A percentile compares a stretch with the other conserved stretches of the same genome.
Evolutionary conservation across 139 green algal genomes (phyloP).

Genomic region (Picochlorum sp.): DNA sequence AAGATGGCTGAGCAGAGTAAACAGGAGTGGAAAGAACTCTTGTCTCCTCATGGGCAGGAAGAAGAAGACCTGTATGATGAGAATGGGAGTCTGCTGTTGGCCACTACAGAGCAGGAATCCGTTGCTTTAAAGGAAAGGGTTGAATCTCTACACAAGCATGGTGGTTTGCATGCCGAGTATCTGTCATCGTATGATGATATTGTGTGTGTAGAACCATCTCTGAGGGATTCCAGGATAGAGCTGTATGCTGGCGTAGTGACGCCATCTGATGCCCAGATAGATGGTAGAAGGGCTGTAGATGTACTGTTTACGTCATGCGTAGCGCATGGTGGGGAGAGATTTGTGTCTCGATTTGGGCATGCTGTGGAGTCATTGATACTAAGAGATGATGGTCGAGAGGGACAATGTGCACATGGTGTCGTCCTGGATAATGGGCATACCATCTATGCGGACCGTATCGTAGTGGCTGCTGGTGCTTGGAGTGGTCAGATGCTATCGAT

Average conservation of each 20-base stretch:
- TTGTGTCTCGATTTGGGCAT: background rate
- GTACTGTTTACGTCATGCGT: slow-evolving; percentile 40
- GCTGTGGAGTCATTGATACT: background rate
- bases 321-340: background rate
- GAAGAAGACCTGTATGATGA: slow-evolving; percentile 13
- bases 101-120: slow-evolving; percentile 30
- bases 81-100: slow-evolving; percentile 51
- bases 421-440: slow-evolving; percentile 16
- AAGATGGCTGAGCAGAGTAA: slow-evolving; percentile 38
- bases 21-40: slow-evolving; percentile 34
- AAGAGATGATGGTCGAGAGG: background rate
- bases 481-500: slow-evolving; percentile 25
- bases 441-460: slow-evolving; percentile 26
- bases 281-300: slow-evolving; percentile 39
- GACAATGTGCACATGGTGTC: slow-evolving; percentile 1
- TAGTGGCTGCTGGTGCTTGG: slow-evolving; percentile 64
- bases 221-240: slow-evolving; percentile 2
- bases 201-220: background rate
- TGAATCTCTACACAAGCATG: slow-evolving; percentile 20
- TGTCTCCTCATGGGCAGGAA: background rate
- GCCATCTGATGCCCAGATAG: slow-evolving; percentile 35
- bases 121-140: slow-evolving; percentile 24
- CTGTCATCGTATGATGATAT: slow-evolving; percentile 1
- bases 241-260: slow-evolving; percentile 2
- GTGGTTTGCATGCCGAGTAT: slow-evolving; percentile 12